These are phyloP conservation scores for Trichoderma afroharzianum DNA, from an alignment of 2,329 filamentous ascomycete species.

Conservation along the genomic window DNA sequence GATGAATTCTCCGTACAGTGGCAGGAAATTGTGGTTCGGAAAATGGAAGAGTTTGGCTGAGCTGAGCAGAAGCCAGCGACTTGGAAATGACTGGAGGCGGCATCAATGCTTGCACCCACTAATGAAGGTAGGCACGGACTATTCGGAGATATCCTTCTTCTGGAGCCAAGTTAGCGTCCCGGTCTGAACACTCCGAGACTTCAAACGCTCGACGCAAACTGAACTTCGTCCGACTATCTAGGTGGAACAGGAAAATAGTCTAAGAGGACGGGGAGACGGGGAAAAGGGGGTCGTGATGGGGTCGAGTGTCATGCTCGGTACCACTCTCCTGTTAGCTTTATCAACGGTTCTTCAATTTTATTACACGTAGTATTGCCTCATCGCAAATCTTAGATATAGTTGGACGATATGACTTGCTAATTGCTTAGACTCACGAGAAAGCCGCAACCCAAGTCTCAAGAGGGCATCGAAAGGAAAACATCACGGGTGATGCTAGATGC, in stretches of 20 bases:
- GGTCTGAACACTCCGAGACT: neutral
- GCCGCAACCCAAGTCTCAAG: neutral
- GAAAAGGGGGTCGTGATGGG: neutral
- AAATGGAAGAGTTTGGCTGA: neutral
- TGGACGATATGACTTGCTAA: neutral
- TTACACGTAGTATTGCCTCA: neutral
- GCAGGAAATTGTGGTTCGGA: neutral
- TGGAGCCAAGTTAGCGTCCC: neutral
- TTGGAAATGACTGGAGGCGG: neutral
- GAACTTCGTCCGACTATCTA: neutral
- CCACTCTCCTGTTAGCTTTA: neutral
- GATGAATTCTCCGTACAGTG: neutral
- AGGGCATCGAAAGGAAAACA: neutral
- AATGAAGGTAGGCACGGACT: neutral
- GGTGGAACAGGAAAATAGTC: neutral
- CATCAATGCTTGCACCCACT: neutral
- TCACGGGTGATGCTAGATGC: neutral
- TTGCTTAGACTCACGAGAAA: neutral
- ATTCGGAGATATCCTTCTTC: neutral
- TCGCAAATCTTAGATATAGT: neutral
- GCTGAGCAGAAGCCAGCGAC: neutral
- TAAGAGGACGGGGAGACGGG: neutral
- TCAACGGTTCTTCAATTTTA: neutral
- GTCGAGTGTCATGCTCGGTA: neutral
- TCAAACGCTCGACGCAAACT: neutral